These are phyloP conservation scores for Naganishia liquefaciens DNA, from an alignment of 1,284 basidiomycete genomes.

Conservation along the genomic window DNA sequence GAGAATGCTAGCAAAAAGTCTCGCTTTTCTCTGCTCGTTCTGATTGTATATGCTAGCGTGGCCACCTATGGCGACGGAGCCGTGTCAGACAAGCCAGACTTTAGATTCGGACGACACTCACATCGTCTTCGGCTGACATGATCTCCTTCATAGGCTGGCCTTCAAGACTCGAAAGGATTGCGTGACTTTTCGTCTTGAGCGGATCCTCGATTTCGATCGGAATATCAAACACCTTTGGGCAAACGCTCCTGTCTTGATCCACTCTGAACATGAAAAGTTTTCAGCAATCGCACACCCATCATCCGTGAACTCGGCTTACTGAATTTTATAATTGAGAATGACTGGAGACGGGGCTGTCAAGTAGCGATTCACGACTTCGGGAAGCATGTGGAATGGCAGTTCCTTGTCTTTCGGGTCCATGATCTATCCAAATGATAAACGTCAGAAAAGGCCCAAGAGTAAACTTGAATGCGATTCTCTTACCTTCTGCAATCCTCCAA, in stretches of 20 bases:
- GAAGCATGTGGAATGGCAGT: slow-evolving; percentile 75
- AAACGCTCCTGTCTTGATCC: slow-evolving; percentile 49
- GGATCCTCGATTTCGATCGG: slow-evolving; percentile 87
- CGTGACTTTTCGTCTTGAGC: slow-evolving; percentile 72
- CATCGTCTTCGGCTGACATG: slow-evolving; percentile 81
- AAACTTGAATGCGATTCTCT: slow-evolving; percentile 9
- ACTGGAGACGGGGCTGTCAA: slow-evolving; percentile 79
- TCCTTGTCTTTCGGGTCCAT: slow-evolving; percentile 61
- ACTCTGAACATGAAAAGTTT: slow-evolving; percentile 37
- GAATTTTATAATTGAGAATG: slow-evolving; percentile 70
- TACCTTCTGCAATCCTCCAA: slow-evolving; percentile 65
- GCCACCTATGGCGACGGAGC: slow-evolving; percentile 61
- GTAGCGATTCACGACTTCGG: slow-evolving; percentile 80
- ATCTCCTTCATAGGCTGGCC: slow-evolving; percentile 67
- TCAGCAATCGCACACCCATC: not conserved
- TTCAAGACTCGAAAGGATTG: slow-evolving; percentile 70
- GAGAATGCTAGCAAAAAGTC: slow-evolving; percentile 85
- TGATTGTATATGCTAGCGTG: slow-evolving; percentile 74
- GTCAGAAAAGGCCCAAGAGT: slow-evolving; percentile 24
- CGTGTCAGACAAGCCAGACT: slow-evolving; percentile 22
- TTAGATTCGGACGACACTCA: slow-evolving; percentile 44
- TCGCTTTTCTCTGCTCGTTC: slow-evolving; percentile 80
- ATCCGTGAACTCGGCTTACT: slow-evolving; percentile 34
- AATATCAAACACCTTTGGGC: slow-evolving; percentile 74
- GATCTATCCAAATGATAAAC: slow-evolving; percentile 56